Percentiles rank a stretch among this genome's conserved stretches.
phyloP scores from a whole-genome alignment of 371 early-diverging fungal species.

The Apophysomyces variabilis region DNA sequence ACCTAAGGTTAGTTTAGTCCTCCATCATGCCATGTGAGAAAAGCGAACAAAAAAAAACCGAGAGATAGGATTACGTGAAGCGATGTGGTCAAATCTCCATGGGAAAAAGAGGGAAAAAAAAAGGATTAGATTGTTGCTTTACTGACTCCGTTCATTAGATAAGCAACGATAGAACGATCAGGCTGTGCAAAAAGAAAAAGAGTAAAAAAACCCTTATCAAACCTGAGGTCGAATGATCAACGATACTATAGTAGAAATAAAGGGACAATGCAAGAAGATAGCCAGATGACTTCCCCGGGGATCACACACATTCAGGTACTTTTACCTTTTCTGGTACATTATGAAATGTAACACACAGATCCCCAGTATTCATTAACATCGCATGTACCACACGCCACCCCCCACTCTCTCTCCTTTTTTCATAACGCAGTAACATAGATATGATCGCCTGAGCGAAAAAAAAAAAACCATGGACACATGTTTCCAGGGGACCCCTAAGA shows the following conservation, averaged over 20 bases:
- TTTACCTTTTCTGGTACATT: constrained; percentile 2
- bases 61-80: too few relatives aligned
- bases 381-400: constrained; percentile 4
- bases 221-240: constrained; percentile 2
- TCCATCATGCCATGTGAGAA: too few relatives aligned
- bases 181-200: background rate
- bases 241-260: background rate
- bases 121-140: background rate
- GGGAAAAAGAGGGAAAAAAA: too few relatives aligned
- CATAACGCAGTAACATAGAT: background rate
- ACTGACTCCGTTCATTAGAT: background rate
- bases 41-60: too few relatives aligned
- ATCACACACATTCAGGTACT: too few relatives aligned
- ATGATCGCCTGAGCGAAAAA: constrained; percentile 1
- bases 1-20: too few relatives aligned
- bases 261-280: too few relatives aligned
- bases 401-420: too few relatives aligned
- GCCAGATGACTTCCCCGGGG: too few relatives aligned
- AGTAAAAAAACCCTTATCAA: background rate
- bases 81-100: too few relatives aligned
- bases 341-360: background rate
- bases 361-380: constrained; percentile 3
- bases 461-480: background rate
- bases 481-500: background rate
- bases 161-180: background rate